Base-by-base conservation (phyloP, 108 stramenopile species). In the Cyclostephanos tholiformis region DNA sequence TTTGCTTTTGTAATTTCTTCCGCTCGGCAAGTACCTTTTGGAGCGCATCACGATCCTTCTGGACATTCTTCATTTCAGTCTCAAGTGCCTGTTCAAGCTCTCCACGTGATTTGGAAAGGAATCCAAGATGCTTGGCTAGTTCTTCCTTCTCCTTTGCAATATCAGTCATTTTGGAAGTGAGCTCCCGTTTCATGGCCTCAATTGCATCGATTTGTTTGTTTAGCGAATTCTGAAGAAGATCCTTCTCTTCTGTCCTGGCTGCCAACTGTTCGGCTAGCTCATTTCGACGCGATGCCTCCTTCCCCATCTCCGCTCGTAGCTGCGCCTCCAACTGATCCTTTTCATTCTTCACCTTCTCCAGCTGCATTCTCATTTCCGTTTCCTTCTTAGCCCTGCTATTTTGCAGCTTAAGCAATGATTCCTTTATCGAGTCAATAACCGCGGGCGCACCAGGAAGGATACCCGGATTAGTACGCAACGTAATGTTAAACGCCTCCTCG, bases 401-500 rank as follows among this genome's bases (percentile, higher is more conserved):
- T 38, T 71, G 58, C 3, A 69, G 36, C 39, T 80, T 80, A 55
- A 48, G 55, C 53, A 72, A 25, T 29, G 79, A 52, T 23, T 63
- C 63, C n/a, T 80, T 60, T 26, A 80, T 68, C 23, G 71, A 72
- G 43, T 51, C 29, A 12, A 80, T 50, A 1, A 80, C 66, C 6
- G 27, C 36, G n/a, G 72, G 71, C 0, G 71, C 63, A 25, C 67
- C 71, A 4, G 79, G 79, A 22, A 80, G 32, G 19, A 80, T 80
- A 0, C 60, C 66, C 1, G 79, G 79, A 64, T 80, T 72, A 30
- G 68, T 72, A 43, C 51, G 39, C 27, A 80, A 39, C 2, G 79
- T 80, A 1, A 69, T 41, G 36, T 68, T 62, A 63, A 80, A 80
- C 14, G 79, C 79, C 55, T 80, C 72, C 35, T 56, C 59, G 53